phyloP scores from a whole-genome alignment of 2,329 filamentous ascomycete genomes.

The Colletotrichum costaricense region DNA sequence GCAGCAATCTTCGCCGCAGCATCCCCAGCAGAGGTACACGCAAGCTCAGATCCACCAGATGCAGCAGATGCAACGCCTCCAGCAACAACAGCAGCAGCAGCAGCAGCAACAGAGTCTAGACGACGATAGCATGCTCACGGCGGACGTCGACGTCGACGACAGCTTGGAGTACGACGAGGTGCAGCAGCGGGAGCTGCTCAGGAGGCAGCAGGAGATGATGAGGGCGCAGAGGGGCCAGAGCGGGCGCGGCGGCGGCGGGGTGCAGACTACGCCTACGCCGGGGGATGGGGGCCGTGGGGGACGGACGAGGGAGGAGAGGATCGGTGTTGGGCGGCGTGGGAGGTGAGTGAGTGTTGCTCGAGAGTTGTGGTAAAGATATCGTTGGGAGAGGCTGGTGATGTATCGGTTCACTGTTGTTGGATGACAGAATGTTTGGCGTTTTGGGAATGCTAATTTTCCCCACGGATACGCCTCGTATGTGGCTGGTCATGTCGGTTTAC shows the following conservation, averaged over 20 bases:
- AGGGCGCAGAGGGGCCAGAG: slow-evolving; percentile 35
- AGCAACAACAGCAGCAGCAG: slow-evolving; percentile 27
- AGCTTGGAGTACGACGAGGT: slow-evolving; percentile 22
- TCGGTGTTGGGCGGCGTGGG: slow-evolving; percentile 46
- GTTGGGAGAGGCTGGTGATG: not conserved
- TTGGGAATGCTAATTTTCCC: not conserved
- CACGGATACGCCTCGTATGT: not conserved
- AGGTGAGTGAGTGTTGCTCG: slow-evolving; percentile 12
- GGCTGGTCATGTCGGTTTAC: not conserved
- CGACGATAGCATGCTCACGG: slow-evolving; percentile 29
- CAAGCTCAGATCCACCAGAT: slow-evolving; percentile 29
- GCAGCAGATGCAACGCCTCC: slow-evolving; percentile 22
- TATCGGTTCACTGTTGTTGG: not conserved
- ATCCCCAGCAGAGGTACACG: not conserved
- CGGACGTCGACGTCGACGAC: slow-evolving; percentile 27
- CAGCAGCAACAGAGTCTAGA: slow-evolving; percentile 31
- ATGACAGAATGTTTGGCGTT: not conserved
- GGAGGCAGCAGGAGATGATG: slow-evolving; percentile 26
- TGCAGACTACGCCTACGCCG: slow-evolving; percentile 42
- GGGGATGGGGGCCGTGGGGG: slow-evolving; percentile 32
- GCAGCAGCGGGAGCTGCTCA: slow-evolving; percentile 19
- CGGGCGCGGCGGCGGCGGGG: slow-evolving; percentile 18
- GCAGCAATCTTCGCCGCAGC: slow-evolving; percentile 18
- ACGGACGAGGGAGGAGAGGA: slow-evolving; percentile 51
- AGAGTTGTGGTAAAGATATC: not conserved